Evolutionary conservation across 495 filamentous ascomycete genomes (phyloP), one percentile per base, ranked within the genome.

Genomic region (Trichoderma gamsii): DNA sequence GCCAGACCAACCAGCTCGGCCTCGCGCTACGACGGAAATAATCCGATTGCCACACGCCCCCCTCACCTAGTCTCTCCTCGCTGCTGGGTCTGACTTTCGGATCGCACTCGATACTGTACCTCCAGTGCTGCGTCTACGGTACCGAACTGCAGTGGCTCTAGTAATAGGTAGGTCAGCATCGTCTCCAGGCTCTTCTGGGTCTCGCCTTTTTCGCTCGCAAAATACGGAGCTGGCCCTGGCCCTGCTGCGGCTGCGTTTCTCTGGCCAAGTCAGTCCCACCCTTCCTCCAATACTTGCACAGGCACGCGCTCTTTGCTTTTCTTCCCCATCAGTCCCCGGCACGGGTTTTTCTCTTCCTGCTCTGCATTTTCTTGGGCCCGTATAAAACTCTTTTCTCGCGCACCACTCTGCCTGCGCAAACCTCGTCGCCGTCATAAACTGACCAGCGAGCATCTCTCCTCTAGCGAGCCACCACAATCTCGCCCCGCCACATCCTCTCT

Each of bases 21-120:
- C 25, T 61, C 56, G 56, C 56, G 16, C 56, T 61, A 61, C 56
- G 56, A 32, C 56, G 56, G 56, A 61, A 61, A 61, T 61, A 61
- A 61, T 25, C 56, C 56, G 56, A 61, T 32, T 61, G 9, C 56
- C 56, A 61, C 56, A 61, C 56, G 9, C 56, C 56, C 56, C 56
- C 56, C 56, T 15, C 29, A 29, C 25, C 12, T 25, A 49, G 49
- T 16, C 21, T 56, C 51, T 56, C 21, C 27, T 25, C 35, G 4
- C 35, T 38, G 15, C 56, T 61, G 56, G 56, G 56, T 61, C 56
- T 21, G 56, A 61, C 56, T 9, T 25, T 61, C 27, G 56, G 56
- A 61, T 61, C 56, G 56, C 32, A 15, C 51, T 21, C 27, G 29
- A 29, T 29, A 29, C 56, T 25, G 56, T 61, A 21, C 23, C 27